Conservation (phyloP, 345 rosid genomes). For the Euphorbia lathyris region DNA sequence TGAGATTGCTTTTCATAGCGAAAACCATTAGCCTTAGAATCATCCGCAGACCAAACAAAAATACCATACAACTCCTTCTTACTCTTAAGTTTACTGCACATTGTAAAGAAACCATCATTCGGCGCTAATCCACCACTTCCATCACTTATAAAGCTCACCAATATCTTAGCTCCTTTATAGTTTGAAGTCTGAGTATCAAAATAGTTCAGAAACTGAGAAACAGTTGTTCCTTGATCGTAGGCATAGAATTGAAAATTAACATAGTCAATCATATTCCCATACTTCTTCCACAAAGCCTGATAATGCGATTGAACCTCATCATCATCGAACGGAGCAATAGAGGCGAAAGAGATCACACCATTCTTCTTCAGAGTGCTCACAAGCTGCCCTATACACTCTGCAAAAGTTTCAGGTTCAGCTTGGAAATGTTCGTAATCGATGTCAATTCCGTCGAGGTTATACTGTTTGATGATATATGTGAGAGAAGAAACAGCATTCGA, state of each 20-base stretch:
- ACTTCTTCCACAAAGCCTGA: conserved; percentile 12
- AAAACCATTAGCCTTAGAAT: conserved; percentile 10
- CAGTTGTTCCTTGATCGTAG: conserved; percentile 4
- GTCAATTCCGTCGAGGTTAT: conserved; percentile 12
- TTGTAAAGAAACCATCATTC: conserved; percentile 9
- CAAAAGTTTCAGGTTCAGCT: conserved; percentile 1
- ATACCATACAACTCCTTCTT: conserved; percentile 7
- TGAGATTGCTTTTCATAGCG: conserved; percentile 16
- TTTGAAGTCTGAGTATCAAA: conserved; percentile 7
- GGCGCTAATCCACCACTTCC: conserved; percentile 17
- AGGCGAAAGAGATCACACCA: conserved; percentile 11
- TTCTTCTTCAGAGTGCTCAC: conserved; percentile 10
- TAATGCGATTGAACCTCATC: conserved; percentile 14
- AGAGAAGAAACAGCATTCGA: conserved; percentile 19
- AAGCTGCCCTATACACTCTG: conserved; percentile 12
- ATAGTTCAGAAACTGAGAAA: conserved; percentile 6
- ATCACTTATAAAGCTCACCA: conserved; percentile 13
- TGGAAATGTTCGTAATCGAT: conserved; percentile 21
- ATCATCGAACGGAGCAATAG: conserved; percentile 15
- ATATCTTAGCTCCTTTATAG: conserved; percentile 9
- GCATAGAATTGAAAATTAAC: conserved; percentile 18
- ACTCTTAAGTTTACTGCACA: conserved; percentile 8
- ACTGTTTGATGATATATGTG: conserved; percentile 6
- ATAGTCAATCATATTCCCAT: conserved; percentile 10
- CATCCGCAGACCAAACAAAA: conserved; percentile 16